Percentiles rank a stretch among this genome's conserved stretches.
These are phyloP conservation scores for Daldinia caldariorum DNA, from an alignment of 495 filamentous ascomycete species.

Conservation along the genomic window DNA sequence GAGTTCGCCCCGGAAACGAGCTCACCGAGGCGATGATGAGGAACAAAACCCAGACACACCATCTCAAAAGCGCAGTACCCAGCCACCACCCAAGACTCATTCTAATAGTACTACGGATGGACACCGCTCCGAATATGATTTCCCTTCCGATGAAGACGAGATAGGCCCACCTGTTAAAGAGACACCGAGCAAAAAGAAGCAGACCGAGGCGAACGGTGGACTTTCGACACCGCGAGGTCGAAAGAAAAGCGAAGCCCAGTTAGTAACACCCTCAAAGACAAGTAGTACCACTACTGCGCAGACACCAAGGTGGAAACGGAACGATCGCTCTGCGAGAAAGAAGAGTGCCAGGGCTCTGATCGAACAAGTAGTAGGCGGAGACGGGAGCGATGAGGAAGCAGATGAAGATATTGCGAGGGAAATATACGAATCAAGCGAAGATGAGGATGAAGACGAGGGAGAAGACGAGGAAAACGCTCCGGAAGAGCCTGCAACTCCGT, in stretches of 20 bases:
- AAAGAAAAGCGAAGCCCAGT: slow-evolving; percentile 37
- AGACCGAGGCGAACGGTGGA: slow-evolving; percentile 11
- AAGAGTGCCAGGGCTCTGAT: slow-evolving; percentile 83
- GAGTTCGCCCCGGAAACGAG: slow-evolving; percentile 43
- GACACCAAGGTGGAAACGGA: slow-evolving; percentile 65
- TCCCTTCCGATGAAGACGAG: slow-evolving; percentile 44
- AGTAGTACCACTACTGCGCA: slow-evolving; percentile 45
- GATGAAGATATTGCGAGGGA: slow-evolving; percentile 76
- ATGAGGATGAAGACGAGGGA: slow-evolving; percentile 58
- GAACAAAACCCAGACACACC: slow-evolving; percentile 21
- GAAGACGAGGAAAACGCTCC: slow-evolving; percentile 51
- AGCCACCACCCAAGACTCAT: not conserved
- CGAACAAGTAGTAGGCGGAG: slow-evolving; percentile 67
- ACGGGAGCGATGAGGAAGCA: slow-evolving; percentile 79
- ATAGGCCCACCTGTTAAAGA: slow-evolving; percentile 14
- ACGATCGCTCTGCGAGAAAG: slow-evolving; percentile 82
- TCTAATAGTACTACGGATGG: slow-evolving; percentile 12
- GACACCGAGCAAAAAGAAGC: slow-evolving; percentile 41
- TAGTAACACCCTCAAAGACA: slow-evolving; percentile 52
- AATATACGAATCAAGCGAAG: slow-evolving; percentile 69
- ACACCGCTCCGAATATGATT: slow-evolving; percentile 42
- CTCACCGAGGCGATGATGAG: slow-evolving; percentile 20
- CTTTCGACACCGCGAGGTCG: slow-evolving; percentile 47
- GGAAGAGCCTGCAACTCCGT: slow-evolving; percentile 51
- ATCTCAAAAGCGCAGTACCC: slow-evolving; percentile 24